Percentiles rank a stretch among this genome's conserved stretches.
Evolutionary conservation across 2,329 filamentous ascomycete species (phyloP).

Genomic region (Celoporthe dispersa): DNA sequence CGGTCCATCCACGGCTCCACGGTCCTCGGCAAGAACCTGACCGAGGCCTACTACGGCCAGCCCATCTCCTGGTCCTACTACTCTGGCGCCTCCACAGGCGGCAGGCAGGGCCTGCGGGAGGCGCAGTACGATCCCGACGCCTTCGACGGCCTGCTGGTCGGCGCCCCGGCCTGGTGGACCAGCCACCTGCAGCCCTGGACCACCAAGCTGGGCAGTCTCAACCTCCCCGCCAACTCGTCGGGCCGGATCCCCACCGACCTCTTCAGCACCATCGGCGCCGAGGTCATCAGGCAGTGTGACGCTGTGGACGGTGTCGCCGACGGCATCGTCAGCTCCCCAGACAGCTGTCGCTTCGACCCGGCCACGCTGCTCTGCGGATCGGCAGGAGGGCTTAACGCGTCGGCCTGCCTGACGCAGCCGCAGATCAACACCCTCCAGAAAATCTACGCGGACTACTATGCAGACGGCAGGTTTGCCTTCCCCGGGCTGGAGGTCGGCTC

Average conservation of each 20-base stretch:
- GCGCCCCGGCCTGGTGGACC: constrained; percentile 48
- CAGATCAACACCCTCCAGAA: constrained; percentile 43
- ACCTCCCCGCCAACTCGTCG: constrained; percentile 46
- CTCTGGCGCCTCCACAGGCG: constrained; percentile 63
- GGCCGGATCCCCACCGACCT: constrained; percentile 47
- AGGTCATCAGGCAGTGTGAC: constrained; percentile 48
- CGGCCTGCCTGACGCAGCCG: constrained; percentile 30
- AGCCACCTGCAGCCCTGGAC: constrained; percentile 46
- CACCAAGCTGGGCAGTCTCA: constrained; percentile 48
- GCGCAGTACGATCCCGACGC: constrained; percentile 57
- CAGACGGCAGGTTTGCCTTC: constrained; percentile 34
- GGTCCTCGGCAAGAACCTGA: constrained; percentile 52
- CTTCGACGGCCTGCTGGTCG: constrained; percentile 62
- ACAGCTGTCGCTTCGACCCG: constrained; percentile 32
- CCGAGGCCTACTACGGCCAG: constrained; percentile 52
- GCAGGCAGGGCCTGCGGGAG: constrained; percentile 60
- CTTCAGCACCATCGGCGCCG: constrained; percentile 45
- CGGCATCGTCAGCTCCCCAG: constrained; percentile 40
- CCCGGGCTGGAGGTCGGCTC: constrained; percentile 49
- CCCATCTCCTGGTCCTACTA: constrained; percentile 56
- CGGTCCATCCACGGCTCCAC: constrained; percentile 54
- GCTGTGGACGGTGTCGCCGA: constrained; percentile 46
- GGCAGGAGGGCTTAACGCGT: neutral
- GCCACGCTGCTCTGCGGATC: constrained; percentile 40
- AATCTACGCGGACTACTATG: constrained; percentile 36